phyloP scores from a whole-genome alignment of 129 eudicot species.

The Erigeron canadensis region DNA sequence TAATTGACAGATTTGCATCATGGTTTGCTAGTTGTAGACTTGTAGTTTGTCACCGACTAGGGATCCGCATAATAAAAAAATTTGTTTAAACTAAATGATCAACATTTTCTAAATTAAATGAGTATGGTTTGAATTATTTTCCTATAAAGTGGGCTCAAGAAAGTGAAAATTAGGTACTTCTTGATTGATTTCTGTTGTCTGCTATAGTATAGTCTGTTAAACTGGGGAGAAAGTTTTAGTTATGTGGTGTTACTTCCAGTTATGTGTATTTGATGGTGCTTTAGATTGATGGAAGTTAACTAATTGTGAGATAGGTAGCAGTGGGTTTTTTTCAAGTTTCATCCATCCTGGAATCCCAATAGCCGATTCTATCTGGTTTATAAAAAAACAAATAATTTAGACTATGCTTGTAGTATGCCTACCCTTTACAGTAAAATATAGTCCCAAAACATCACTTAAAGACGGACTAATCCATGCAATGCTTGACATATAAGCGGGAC shows the following conservation, averaged over 20 bases:
- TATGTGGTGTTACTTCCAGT: constrained; percentile 16
- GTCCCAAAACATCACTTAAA: too few species aligned
- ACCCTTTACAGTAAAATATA: neutral
- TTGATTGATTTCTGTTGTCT: neutral
- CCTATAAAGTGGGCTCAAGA: neutral
- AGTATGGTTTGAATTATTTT: neutral
- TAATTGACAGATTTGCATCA: neutral
- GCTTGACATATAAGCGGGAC: too few species aligned
- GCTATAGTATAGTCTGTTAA: neutral
- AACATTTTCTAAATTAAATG: neutral
- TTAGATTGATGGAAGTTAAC: constrained; percentile 3
- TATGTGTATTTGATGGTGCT: constrained; percentile 6
- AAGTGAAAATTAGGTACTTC: neutral
- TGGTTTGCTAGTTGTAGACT: neutral
- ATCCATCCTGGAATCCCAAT: neutral
- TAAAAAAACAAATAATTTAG: neutral
- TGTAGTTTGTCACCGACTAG: neutral
- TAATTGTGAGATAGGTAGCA: constrained; percentile 11
- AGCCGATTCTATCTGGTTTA: constrained; percentile 1
- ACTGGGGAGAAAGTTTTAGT: constrained; percentile 4
- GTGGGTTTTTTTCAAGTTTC: neutral
- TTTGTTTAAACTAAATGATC: too few species aligned
- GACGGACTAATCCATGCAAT: too few species aligned
- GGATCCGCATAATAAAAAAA: too few species aligned
- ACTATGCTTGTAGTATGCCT: constrained; percentile 17